Evolutionary conservation across 257 asterid genomes (phyloP).

Genomic region (Haberlea rhodopensis): DNA sequence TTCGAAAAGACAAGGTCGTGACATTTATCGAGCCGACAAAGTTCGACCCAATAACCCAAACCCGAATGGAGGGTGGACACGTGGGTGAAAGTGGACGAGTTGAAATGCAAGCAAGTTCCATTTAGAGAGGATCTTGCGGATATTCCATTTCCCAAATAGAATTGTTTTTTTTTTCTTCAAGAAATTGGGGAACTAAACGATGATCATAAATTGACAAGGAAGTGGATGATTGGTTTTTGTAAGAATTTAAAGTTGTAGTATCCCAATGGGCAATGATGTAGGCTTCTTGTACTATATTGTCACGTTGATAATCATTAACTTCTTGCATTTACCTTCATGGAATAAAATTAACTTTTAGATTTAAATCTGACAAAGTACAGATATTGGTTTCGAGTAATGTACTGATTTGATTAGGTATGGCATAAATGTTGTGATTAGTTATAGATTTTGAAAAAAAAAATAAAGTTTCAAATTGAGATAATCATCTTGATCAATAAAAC

Average conservation of each 20-base stretch:
- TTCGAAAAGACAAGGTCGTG: conserved; percentile 63
- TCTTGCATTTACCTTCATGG: no score
- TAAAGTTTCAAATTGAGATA: no score
- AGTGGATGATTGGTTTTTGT: background rate
- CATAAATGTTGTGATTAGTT: no score
- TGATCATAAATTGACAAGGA: background rate
- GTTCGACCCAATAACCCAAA: conserved; percentile 33
- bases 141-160: conserved; percentile 46
- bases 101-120: conserved; percentile 40
- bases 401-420: no score
- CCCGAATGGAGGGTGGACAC: conserved; percentile 47
- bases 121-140: conserved; percentile 65
- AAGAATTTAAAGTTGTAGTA: background rate
- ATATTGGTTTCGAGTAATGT: no score
- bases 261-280: background rate
- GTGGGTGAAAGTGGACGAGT: conserved; percentile 13
- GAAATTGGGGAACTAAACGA: no score
- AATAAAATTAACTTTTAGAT: no score
- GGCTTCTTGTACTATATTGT: no score
- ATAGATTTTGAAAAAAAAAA: no score
- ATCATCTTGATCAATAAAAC: no score
- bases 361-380: background rate
- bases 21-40: conserved; percentile 56
- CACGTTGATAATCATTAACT: no score
- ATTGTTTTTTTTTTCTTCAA: background rate